Evolutionary conservation across 805 yeast genomes (phyloP), one percentile per base, ranked within the genome.

Genomic region (Yarrowia sp.): DNA sequence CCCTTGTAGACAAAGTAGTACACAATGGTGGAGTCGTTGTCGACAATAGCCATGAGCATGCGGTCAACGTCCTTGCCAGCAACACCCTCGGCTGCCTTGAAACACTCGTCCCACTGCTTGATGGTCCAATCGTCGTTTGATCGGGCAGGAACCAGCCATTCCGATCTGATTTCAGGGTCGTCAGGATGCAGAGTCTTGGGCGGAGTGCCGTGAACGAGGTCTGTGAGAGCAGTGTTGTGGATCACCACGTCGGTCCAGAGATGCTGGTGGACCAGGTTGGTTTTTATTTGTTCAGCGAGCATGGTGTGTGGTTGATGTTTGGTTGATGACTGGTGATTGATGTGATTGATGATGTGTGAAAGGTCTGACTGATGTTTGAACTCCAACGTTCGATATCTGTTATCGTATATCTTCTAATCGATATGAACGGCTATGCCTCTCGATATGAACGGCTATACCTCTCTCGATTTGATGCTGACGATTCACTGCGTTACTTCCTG

Each of bases 11-110:
- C 73, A 38, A 77, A 67, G 61, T 77, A 77, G 64, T 75, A 77
- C 5, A 79, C 81, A 58, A 77, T 73, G 3, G 80, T 76, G 2
- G 77, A 73, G 62, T 77, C 80, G 32, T 71, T 68, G 8, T 78
- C 72, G n/a, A 73, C 70, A 73, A 77, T 69, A 4, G 78, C 80
- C 77, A 77, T 74, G 2, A 76, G 65, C 6, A 77, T 47, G 16
- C 80, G 66, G 21, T 58, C 42, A 18, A 58, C 53, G 18, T 56
- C 64, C 4, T 62, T 51, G 1, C 41, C 47, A 24, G 56, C 46
- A 12, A 49, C 63, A 8, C 44, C 36, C 25, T 66, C 66, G 18
- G 71, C 46, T 4, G 65, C 66, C 4, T 64, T 66, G 63, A 76
- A 76, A n/a, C 71, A 70, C 14, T 65, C 59, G 8, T 68, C 66